Evolutionary conservation across 306 rosid species (phyloP), one percentile per base, ranked within the genome.

Genomic region (Vachellia collinsii): DNA sequence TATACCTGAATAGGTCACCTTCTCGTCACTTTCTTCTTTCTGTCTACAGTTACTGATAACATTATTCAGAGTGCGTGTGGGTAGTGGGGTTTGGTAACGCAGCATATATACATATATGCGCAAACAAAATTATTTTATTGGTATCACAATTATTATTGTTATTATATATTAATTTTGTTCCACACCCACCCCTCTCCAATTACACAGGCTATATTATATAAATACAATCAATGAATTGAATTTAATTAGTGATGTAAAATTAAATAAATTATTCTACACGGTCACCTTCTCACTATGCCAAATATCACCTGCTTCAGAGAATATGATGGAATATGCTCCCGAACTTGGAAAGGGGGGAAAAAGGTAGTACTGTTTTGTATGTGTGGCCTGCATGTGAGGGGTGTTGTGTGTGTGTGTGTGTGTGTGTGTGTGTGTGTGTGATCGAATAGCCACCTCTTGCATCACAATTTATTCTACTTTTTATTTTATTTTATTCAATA

Each of bases 401-500:
- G n/a, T 48, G 5, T 48, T n/a, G n/a, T n/a, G n/a, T n/a, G n/a
- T n/a, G n/a, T n/a, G n/a, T n/a, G n/a, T n/a, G n/a, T n/a, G n/a
- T n/a, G n/a, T n/a, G n/a, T n/a, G n/a, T n/a, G n/a, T n/a, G n/a
- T n/a, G n/a, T n/a, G n/a, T n/a, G n/a, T n/a, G n/a, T n/a, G n/a
- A n/a, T n/a, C n/a, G n/a, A n/a, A n/a, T n/a, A n/a, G n/a, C n/a
- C n/a, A 20, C 77, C 77, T 69, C 66, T 75, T 51, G 25, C 46
- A 19, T 47, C 17, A 73, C 77, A 85, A 81, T 81, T 65, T 72
- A 74, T 72, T 84, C 82, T 65, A 5, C 56, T 74, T 80, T 58
- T 58, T 58, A 3, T 2, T 70, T 84, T 17, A 0, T 29, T 19
- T 8, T n/a, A 38, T 68, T 56, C 0, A 56, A 20, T 56, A 4